These are phyloP conservation scores for Arthromyces matolae DNA, from an alignment of 768 basidiomycete species.

Conservation along the genomic window DNA sequence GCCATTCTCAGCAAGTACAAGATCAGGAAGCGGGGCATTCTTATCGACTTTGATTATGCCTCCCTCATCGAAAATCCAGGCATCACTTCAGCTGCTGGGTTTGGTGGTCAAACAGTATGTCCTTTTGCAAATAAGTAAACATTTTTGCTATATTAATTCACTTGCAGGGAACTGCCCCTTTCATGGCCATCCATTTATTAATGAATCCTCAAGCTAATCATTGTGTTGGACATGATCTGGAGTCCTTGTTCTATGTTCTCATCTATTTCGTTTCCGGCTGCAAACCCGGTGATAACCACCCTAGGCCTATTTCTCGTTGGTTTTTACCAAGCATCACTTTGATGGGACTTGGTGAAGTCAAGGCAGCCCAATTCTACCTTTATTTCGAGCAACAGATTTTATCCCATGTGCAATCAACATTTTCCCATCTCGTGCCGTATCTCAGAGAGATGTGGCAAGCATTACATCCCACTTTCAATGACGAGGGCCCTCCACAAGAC, in stretches of 20 bases:
- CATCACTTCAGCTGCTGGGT: too few relatives aligned
- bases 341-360: neutral
- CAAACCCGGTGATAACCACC: neutral
- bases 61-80: neutral
- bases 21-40: neutral
- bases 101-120: too few relatives aligned
- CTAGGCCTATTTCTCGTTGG: neutral
- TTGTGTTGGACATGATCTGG: neutral
- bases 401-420: neutral
- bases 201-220: neutral
- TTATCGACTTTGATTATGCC: constrained; percentile 1
- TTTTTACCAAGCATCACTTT: neutral
- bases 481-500: neutral
- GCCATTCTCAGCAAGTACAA: neutral
- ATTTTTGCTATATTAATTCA: neutral
- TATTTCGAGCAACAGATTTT: neutral
- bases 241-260: neutral
- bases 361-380: neutral
- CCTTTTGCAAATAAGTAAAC: neutral
- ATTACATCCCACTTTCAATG: neutral
- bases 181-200: neutral
- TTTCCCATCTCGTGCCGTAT: neutral
- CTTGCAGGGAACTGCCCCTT: neutral
- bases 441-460: neutral
- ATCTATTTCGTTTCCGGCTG: neutral